A percentile compares a stretch with the other conserved stretches of the same genome.
Evolutionary conservation across 768 basidiomycete genomes (phyloP).

Genomic region (Pleurotus pulmonarius): DNA sequence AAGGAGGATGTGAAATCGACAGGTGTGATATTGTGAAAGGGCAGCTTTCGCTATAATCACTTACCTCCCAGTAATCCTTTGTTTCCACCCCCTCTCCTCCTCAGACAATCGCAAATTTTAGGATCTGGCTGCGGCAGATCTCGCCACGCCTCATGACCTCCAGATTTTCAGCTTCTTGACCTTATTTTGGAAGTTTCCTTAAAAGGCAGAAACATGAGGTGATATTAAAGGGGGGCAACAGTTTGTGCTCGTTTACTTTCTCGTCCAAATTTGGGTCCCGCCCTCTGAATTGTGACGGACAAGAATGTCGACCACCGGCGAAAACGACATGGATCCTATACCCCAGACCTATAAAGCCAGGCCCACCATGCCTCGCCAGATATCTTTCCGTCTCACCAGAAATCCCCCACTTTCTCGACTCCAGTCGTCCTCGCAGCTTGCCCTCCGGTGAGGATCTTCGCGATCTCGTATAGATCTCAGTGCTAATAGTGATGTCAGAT

Average conservation of each 20-base stretch:
- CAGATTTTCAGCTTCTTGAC: neutral
- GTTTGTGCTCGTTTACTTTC: neutral
- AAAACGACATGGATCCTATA: neutral
- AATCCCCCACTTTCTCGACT: neutral
- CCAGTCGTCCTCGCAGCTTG: neutral
- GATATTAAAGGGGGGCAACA: constrained; percentile 5
- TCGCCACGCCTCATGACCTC: too few species aligned
- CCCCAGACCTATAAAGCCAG: neutral
- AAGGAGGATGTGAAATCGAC: neutral
- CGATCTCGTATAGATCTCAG: neutral
- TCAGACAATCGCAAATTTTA: too few species aligned
- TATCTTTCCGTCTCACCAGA: constrained; percentile 1
- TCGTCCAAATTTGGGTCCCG: neutral
- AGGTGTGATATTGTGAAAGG: neutral
- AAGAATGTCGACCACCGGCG: neutral
- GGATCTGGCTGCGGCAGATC: too few species aligned
- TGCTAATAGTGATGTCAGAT: neutral
- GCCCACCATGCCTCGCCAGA: neutral
- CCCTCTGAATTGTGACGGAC: neutral
- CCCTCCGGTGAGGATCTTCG: neutral
- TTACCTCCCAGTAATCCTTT: neutral
- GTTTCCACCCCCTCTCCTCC: neutral
- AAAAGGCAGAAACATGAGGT: constrained; percentile 9
- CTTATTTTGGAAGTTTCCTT: neutral
- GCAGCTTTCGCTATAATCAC: neutral